Percentiles rank a stretch among this genome's conserved stretches.
phyloP scores from a whole-genome alignment of 495 filamentous ascomycete species.

The Sordaria brevicollis region DNA sequence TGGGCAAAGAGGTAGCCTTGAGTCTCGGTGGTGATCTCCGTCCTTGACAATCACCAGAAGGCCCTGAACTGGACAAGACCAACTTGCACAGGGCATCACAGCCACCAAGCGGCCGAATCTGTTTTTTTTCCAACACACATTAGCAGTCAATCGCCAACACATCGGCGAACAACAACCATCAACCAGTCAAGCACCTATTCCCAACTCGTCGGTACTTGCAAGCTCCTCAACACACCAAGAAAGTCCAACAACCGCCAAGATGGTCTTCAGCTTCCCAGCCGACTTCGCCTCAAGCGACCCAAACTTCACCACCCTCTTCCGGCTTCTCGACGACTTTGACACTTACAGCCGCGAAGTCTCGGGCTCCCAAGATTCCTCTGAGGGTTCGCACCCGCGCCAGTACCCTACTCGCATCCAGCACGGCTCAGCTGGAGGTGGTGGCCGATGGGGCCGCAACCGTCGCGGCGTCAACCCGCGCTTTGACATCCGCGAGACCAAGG shows the following conservation, averaged over 20 bases:
- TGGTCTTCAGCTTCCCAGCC: slow-evolving; percentile 16
- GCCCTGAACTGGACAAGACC: neutral
- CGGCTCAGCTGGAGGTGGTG: neutral
- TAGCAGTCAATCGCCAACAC: too few species aligned
- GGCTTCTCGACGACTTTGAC: slow-evolving; percentile 60
- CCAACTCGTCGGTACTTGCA: too few species aligned
- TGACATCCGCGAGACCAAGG: slow-evolving; percentile 56
- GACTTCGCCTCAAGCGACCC: slow-evolving; percentile 17
- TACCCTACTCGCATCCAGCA: neutral
- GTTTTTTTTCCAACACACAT: too few species aligned
- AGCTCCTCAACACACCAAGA: too few species aligned
- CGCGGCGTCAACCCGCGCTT: slow-evolving; percentile 36
- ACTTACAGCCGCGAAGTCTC: slow-evolving; percentile 28
- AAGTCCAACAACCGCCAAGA: slow-evolving; percentile 8
- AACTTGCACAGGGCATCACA: neutral
- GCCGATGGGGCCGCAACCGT: slow-evolving; percentile 12
- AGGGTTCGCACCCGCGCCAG: too few species aligned
- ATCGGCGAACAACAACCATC: too few species aligned
- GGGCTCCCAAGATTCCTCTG: neutral
- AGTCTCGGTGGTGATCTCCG: neutral
- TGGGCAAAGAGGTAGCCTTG: neutral
- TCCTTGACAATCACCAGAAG: neutral
- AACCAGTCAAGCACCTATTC: too few species aligned
- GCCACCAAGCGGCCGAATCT: neutral
- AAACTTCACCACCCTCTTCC: slow-evolving; percentile 57